Evolutionary conservation across 1,284 basidiomycete species (phyloP).

Genomic region (Apiotrichum siamense): DNA sequence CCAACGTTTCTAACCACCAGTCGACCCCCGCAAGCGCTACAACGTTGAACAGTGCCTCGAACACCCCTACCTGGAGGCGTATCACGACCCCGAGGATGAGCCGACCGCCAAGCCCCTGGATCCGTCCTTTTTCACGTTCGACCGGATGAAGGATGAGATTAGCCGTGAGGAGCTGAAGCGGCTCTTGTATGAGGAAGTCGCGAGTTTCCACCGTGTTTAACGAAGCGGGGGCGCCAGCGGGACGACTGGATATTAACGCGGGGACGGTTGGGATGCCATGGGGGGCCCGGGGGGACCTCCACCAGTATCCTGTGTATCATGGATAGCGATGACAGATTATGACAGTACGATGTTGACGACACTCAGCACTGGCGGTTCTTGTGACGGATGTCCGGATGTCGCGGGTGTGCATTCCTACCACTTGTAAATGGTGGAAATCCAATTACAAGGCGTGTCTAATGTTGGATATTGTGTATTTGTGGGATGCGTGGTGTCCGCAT

Average conservation of each 20-base stretch:
- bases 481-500: too few species aligned
- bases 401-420: too few species aligned
- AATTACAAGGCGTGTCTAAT: too few species aligned
- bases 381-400: too few species aligned
- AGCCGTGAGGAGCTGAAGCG: conserved; percentile 71
- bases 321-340: too few species aligned
- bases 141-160: conserved; percentile 88
- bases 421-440: too few species aligned
- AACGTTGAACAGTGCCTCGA: conserved; percentile 83
- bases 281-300: background rate
- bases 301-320: conserved; percentile 2
- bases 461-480: too few species aligned
- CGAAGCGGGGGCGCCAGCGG: background rate
- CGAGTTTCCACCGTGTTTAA: conserved; percentile 57
- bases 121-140: conserved; percentile 89
- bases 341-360: too few species aligned
- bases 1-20: conserved; percentile 44
- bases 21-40: conserved; percentile 88
- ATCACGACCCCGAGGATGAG: conserved; percentile 83
- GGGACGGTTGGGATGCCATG: too few species aligned
- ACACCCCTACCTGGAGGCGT: conserved; percentile 86
- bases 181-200: conserved; percentile 62
- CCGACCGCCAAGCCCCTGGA: conserved; percentile 83
- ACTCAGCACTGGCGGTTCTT: too few species aligned
- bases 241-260: too few species aligned